These are phyloP conservation scores for Ziziphus jujuba DNA, from an alignment of 306 rosid species.

Conservation along the genomic window DNA sequence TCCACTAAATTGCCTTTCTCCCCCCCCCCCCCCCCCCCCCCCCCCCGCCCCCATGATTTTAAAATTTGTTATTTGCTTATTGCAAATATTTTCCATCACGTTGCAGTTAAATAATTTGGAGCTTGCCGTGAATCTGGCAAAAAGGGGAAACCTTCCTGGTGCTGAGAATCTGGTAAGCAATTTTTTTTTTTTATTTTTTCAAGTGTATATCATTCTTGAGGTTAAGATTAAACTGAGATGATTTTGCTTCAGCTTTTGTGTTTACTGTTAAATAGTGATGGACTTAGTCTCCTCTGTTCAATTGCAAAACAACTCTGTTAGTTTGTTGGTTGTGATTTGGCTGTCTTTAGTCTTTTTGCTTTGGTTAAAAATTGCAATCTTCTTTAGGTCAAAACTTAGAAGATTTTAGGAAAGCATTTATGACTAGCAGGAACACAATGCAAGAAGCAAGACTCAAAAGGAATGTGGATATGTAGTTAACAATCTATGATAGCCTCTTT, in stretches of 20 bases:
- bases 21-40: too few species aligned
- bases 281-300: not conserved
- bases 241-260: too few species aligned
- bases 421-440: not conserved
- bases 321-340: not conserved
- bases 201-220: not conserved
- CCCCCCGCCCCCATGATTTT: too few species aligned
- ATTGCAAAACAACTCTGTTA: not conserved
- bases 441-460: too few species aligned
- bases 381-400: not conserved
- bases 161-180: conserved; percentile 89
- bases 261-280: not conserved
- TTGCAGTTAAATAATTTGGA: conserved; percentile 91
- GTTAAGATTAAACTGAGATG: not conserved
- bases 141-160: conserved; percentile 99
- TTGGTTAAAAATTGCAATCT: not conserved
- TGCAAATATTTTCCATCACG: conserved; percentile 18
- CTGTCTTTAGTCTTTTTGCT: not conserved
- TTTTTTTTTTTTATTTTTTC: not conserved
- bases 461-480: too few species aligned
- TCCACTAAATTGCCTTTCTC: conserved; percentile 13
- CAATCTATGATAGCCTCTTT: not conserved
- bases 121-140: conserved; percentile 98
- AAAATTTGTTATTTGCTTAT: conserved; percentile 5
- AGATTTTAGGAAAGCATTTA: not conserved